Evolutionary conservation across 257 asterid species (phyloP).

Genomic region (Galeopsis tetrahit): DNA sequence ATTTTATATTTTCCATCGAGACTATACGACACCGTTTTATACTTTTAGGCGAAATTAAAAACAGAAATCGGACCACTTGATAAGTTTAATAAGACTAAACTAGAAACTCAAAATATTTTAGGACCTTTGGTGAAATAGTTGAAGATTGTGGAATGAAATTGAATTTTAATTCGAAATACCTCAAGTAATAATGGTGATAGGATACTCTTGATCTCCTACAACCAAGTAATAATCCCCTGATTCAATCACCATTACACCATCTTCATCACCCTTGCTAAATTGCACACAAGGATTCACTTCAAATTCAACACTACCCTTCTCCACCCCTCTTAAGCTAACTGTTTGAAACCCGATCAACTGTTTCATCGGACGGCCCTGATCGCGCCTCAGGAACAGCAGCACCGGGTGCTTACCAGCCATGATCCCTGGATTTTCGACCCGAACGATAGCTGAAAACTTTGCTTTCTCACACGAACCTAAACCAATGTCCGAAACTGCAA

Average conservation of each 20-base stretch:
- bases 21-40: too few relatives aligned
- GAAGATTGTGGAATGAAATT: too few relatives aligned
- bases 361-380: conserved; percentile 40
- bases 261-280: conserved; percentile 49
- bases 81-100: too few relatives aligned
- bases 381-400: conserved; percentile 48
- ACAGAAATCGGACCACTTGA: too few relatives aligned
- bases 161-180: not conserved
- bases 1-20: too few relatives aligned
- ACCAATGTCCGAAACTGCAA: conserved; percentile 30
- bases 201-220: conserved; percentile 57
- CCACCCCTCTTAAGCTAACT: conserved; percentile 46
- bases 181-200: conserved; percentile 35
- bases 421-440: conserved; percentile 49
- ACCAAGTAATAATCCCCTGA: conserved; percentile 49
- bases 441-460: conserved; percentile 33
- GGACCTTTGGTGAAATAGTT: too few relatives aligned
- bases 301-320: conserved; percentile 45
- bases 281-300: conserved; percentile 58
- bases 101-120: too few relatives aligned
- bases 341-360: conserved; percentile 59
- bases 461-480: conserved; percentile 28
- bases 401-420: conserved; percentile 68
- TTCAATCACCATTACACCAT: conserved; percentile 60
- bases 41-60: too few relatives aligned